Conservation (phyloP, 306 rosid species). For the Spatholobus suberectus region DNA sequence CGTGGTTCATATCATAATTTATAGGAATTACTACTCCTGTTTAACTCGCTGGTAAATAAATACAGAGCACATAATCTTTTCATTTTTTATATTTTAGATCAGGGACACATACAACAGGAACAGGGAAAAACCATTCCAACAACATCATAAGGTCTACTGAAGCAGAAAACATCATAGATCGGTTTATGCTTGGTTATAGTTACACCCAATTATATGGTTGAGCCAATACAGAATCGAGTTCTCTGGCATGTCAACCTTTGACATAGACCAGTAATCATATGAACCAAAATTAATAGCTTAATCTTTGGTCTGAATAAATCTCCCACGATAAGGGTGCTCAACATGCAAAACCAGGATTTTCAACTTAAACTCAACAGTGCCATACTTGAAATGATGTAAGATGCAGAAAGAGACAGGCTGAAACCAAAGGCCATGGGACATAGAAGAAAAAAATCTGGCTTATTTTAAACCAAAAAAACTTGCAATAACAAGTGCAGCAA, state of each 20-base stretch:
- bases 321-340: constrained; percentile 8
- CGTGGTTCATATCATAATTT: neutral
- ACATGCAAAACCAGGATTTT: constrained; percentile 19
- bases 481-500: constrained; percentile 31
- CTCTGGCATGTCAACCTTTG: neutral
- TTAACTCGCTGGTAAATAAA: neutral
- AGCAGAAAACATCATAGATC: neutral
- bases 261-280: neutral
- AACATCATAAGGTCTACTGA: neutral
- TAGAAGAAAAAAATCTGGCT: neutral
- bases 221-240: neutral
- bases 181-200: neutral
- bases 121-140: neutral
- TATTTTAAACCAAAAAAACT: constrained; percentile 13
- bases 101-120: neutral
- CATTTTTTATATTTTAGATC: neutral
- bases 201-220: neutral
- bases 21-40: neutral
- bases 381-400: constrained; percentile 16
- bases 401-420: neutral
- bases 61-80: neutral
- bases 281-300: constrained; percentile 14
- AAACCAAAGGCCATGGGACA: constrained; percentile 17
- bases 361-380: constrained; percentile 9
- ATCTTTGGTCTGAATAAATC: constrained; percentile 9